Evolutionary conservation across 1,284 basidiomycete species (phyloP), one percentile per base, ranked within the genome.

Genomic region (Malassezia obtusa): DNA sequence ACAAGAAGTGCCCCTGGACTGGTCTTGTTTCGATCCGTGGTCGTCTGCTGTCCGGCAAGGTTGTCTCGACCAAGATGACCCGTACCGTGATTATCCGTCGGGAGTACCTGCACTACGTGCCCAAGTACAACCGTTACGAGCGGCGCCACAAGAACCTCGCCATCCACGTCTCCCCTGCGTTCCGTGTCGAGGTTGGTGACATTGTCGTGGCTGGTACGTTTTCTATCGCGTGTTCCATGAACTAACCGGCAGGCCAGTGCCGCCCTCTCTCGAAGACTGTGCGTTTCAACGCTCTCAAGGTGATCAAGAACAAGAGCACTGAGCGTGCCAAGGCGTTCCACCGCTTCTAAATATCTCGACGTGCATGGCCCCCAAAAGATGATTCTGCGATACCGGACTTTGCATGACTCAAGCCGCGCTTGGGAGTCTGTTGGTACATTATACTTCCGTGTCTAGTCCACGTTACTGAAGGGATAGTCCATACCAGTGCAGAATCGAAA

Each of bases 1-100:
- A 99, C 84, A 98, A 98, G 82, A 99, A 99, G 80, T 98, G 91
- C 81, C 91, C 91, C 45, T 95, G 92, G 82, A 91, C 88, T 67
- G 67, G 67, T 57, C 61, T 67, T 39, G 64, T 68, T 12, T 96
- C 94, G 55, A 98, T 99, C 78, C 92, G 94, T 77, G 94, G 94
- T 61, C 92, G 94, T 75, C 96, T 99, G 79, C 80, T 99, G 66
- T 92, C 89, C 57, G 94, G 94, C 77, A 87, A 86, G 76, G 91
- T 98, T 65, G 80, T 98, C 57, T 96, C 92, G 64, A 95, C 91
- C 47, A 99, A 99, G 83, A 98, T 99, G 94, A 94, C 86, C 77
- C 89, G 94, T 75, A 98, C 94, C 60, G 82, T 96, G 76, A 84
- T 98, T 79, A 90, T 98, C 79, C 91, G 94, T 65, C 82, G 94